Evolutionary conservation across 2,329 filamentous ascomycete genomes (phyloP).

Genomic region (Aspergillus novoparasiticus): DNA sequence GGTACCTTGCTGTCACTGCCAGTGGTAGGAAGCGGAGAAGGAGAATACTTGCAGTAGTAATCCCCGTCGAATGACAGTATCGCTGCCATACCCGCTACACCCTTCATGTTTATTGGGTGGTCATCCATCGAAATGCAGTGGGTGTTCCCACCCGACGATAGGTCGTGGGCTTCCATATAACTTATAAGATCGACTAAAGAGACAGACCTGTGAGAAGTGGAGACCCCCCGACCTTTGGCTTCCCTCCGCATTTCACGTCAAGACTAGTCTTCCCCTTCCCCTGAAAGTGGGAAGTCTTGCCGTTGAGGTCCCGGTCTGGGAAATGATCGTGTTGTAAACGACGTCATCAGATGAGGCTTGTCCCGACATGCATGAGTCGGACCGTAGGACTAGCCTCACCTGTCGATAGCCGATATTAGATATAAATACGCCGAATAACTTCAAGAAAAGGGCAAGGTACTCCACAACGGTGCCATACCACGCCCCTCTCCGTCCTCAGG

Average conservation of each 20-base stretch:
- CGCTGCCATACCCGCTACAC: not conserved
- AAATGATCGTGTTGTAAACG: not conserved
- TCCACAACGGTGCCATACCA: not conserved
- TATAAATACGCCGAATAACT: conserved; percentile 1
- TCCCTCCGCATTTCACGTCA: not conserved
- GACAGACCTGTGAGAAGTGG: not conserved
- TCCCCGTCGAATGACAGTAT: not conserved
- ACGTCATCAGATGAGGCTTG: not conserved
- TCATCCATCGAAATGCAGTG: not conserved
- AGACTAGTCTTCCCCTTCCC: not conserved
- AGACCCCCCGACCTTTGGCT: not conserved
- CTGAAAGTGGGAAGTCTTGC: not conserved
- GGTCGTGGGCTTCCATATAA: not conserved
- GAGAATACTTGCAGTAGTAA: not conserved
- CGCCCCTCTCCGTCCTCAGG: not conserved
- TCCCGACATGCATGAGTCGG: not conserved
- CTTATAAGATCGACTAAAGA: not conserved
- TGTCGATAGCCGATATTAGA: not conserved
- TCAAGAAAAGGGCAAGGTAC: not conserved
- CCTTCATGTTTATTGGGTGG: not conserved
- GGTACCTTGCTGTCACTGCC: not conserved
- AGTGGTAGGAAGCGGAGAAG: not conserved
- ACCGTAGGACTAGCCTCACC: not conserved
- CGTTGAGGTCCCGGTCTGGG: not conserved
- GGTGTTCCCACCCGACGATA: not conserved